phyloP scores from a whole-genome alignment of 2,329 filamentous ascomycete genomes.

The Colletotrichum gloeosporioides region DNA sequence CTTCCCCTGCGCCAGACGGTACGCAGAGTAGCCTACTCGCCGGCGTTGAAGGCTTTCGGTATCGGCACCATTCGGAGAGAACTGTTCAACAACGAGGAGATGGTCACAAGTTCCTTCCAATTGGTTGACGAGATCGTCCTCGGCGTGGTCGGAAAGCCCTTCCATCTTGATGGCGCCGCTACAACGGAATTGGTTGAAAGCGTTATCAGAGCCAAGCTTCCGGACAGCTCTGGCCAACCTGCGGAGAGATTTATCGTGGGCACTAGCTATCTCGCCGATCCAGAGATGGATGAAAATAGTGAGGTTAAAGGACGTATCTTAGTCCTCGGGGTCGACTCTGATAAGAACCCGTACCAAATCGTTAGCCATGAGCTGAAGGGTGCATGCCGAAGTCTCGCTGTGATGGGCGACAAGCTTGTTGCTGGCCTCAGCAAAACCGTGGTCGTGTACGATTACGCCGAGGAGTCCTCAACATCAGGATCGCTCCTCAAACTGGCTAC shows the following conservation, averaged over 20 bases:
- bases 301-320: slow-evolving; percentile 76
- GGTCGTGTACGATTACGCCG: slow-evolving; percentile 59
- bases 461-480: slow-evolving; percentile 60
- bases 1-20: slow-evolving; percentile 83
- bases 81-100: slow-evolving; percentile 73
- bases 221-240: slow-evolving; percentile 57
- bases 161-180: slow-evolving; percentile 57
- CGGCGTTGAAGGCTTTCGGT: slow-evolving; percentile 79
- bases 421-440: slow-evolving; percentile 91
- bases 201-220: slow-evolving; percentile 78
- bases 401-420: slow-evolving; percentile 79
- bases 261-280: slow-evolving; percentile 77
- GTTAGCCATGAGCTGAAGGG: slow-evolving; percentile 75
- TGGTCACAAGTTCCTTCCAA: slow-evolving; percentile 80
- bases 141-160: slow-evolving; percentile 73
- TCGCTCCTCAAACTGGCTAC: slow-evolving; percentile 73
- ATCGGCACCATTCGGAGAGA: slow-evolving; percentile 84
- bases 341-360: slow-evolving; percentile 76
- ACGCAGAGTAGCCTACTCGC: slow-evolving; percentile 84
- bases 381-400: slow-evolving; percentile 78
- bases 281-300: slow-evolving; percentile 54
- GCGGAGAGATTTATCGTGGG: slow-evolving; percentile 90
- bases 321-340: slow-evolving; percentile 80
- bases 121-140: slow-evolving; percentile 92
- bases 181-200: slow-evolving; percentile 80